Evolutionary conservation across 2,329 filamentous ascomycete species (phyloP).

Genomic region (Graphilbum sp.): DNA sequence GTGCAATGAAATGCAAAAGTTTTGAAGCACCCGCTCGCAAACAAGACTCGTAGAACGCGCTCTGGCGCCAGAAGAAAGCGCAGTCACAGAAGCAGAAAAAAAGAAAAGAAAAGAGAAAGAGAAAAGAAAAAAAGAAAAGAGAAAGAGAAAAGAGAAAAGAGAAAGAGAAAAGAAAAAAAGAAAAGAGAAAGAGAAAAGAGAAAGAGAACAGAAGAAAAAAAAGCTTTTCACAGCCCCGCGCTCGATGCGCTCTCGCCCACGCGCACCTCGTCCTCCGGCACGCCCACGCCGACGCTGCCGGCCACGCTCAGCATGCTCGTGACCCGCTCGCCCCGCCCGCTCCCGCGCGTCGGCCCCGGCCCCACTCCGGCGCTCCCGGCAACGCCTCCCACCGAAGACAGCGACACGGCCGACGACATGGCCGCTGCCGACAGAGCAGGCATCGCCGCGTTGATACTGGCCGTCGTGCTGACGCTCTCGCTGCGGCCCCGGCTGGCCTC

Average conservation of each 20-base stretch:
- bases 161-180: no score
- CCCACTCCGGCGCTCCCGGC: no score
- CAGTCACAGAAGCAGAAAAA: no score
- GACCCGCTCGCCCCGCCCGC: constrained; percentile 22
- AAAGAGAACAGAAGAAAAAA: neutral
- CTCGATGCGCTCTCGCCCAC: constrained; percentile 48
- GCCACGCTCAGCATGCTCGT: constrained; percentile 28
- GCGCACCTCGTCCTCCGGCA: constrained; percentile 41
- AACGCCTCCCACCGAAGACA: constrained; percentile 9
- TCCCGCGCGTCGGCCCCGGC: no score
- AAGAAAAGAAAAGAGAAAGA: no score
- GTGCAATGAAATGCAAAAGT: no score
- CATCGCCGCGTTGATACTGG: constrained; percentile 26
- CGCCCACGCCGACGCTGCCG: constrained; percentile 32
- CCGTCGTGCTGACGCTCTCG: constrained; percentile 36
- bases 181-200: neutral
- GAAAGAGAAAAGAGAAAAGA: no score
- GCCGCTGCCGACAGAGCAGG: constrained; percentile 5
- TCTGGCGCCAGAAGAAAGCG: no score
- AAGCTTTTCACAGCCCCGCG: constrained; percentile 14
- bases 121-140: no score
- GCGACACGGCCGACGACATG: constrained; percentile 8
- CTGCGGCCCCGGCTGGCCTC: constrained; percentile 28
- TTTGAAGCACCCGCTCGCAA: no score
- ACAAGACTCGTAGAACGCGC: no score